A percentile compares a stretch with the other conserved stretches of the same genome.
phyloP scores from a whole-genome alignment of 1,284 basidiomycete species.

The Cutaneotrichosporon sp. region DNA sequence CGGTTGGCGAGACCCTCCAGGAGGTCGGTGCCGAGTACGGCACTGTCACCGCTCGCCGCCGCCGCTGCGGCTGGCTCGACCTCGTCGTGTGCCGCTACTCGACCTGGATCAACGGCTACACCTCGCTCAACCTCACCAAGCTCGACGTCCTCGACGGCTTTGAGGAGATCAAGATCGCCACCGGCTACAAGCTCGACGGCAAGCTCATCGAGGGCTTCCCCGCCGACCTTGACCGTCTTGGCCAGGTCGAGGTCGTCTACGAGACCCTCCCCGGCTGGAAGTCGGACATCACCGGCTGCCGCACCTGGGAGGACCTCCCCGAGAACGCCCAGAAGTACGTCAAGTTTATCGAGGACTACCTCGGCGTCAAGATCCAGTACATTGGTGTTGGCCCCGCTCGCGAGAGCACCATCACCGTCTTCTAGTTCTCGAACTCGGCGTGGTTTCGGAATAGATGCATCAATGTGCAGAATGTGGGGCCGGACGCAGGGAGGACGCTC shows the following conservation, averaged over 20 bases:
- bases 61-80: conserved; percentile 97
- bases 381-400: conserved; percentile 53
- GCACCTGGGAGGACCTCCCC: conserved; percentile 74
- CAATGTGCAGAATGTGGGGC: neutral
- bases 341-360: conserved; percentile 79
- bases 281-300: conserved; percentile 68
- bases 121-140: conserved; percentile 91
- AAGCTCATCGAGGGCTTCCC: conserved; percentile 84
- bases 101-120: conserved; percentile 93
- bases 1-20: conserved; percentile 83
- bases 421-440: conserved; percentile 12
- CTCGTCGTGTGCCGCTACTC: conserved; percentile 94
- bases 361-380: conserved; percentile 73
- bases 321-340: conserved; percentile 85
- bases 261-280: conserved; percentile 93
- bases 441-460: conserved; percentile 9
- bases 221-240: conserved; percentile 82
- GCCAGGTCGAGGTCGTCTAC: conserved; percentile 83
- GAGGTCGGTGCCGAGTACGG: conserved; percentile 93
- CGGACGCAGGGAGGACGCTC: neutral
- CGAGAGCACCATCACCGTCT: conserved; percentile 46
- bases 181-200: conserved; percentile 77
- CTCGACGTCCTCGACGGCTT: conserved; percentile 88
- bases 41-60: conserved; percentile 84
- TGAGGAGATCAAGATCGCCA: conserved; percentile 83